A percentile compares a stretch with the other conserved stretches of the same genome.
Evolutionary conservation across 148 eudicot genomes (phyloP).

Genomic region (Rhododendron simsii): DNA sequence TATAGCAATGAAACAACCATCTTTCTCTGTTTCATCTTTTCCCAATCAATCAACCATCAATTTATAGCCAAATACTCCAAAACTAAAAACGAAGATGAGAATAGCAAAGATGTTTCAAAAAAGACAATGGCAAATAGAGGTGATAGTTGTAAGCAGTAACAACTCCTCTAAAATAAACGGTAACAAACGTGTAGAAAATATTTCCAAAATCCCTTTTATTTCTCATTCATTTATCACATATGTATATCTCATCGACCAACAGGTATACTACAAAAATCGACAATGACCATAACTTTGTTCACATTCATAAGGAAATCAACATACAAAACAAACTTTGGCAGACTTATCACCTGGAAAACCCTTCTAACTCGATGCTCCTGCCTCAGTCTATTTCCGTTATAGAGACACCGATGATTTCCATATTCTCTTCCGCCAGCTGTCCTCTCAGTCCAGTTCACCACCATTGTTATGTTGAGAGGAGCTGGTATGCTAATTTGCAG

Average conservation of each 20-base stretch:
- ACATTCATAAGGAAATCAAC: conserved; percentile 26
- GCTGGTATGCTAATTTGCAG: conserved; percentile 17
- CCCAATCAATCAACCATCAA: background rate
- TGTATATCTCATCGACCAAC: conserved; percentile 18
- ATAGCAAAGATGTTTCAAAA: background rate
- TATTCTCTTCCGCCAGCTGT: conserved; percentile 13
- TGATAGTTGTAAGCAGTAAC: background rate
- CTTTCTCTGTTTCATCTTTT: background rate
- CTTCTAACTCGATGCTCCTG: conserved; percentile 13
- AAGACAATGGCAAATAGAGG: background rate
- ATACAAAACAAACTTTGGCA: conserved; percentile 24
- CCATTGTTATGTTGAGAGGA: conserved; percentile 27
- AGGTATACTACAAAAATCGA: conserved; percentile 27
- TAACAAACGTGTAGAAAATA: background rate
- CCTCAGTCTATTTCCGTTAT: conserved; percentile 10
- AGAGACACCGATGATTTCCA: conserved; percentile 1
- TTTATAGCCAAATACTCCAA: background rate
- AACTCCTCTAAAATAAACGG: background rate
- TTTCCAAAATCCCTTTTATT: conserved; percentile 4
- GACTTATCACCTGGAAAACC: conserved; percentile 21
- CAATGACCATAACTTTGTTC: conserved; percentile 16
- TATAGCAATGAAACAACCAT: background rate
- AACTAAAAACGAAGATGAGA: background rate
- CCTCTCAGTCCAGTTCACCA: conserved; percentile 21
- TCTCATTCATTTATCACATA: conserved; percentile 10